Evolutionary conservation across 371 early-diverging fungal genomes (phyloP), one percentile per base, ranked within the genome.

Genomic region (Mortierella sp.): DNA sequence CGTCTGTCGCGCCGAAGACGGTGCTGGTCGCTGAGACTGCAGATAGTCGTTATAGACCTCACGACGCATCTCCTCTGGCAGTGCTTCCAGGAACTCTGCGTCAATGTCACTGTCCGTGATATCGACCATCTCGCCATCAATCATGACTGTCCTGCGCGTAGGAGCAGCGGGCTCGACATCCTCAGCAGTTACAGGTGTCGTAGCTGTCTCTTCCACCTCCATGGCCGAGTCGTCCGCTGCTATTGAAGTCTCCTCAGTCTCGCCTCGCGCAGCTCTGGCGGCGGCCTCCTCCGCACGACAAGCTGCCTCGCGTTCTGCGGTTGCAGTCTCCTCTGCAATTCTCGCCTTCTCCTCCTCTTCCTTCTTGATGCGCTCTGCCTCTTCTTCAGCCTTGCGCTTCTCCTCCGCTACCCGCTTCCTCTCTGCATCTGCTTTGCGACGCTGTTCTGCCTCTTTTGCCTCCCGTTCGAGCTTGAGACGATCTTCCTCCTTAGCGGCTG

Each of bases 61-160:
- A 65, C 87, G 88, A 34, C 97, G 91, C 76, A 99, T 72, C 50
- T 98, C 98, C 32, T 97, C 97, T 0, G 99, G 99, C 44, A 99
- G 81, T 2, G 99, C 99, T 71, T 94, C 92, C 62, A 99, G 81
- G 79, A 99, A 99, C 58, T 93, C 93, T 0, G 90, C 86, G 70
- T 99, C 99, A 48, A 98, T 97, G 23, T 97, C 98, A 37, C 94
- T 91, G 23, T 94, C 94, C 3, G 97, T 93, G 27, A 99, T 94
- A 70, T 99, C 98, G 0, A 97, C 86, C 56, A 81, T 61, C 44
- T 88, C 71, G n/a, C 95, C 95, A 59, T 88, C 81, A 32, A 95
- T 80, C 41, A 73, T 85, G 32, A 93, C 85, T 11, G 85, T 66
- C 8, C 60, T 46, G 50, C 63, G 37, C 65, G 50, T 48, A 15